Conservation (phyloP, 2,329 filamentous ascomycete genomes). For the Lithohypha guttulata region DNA sequence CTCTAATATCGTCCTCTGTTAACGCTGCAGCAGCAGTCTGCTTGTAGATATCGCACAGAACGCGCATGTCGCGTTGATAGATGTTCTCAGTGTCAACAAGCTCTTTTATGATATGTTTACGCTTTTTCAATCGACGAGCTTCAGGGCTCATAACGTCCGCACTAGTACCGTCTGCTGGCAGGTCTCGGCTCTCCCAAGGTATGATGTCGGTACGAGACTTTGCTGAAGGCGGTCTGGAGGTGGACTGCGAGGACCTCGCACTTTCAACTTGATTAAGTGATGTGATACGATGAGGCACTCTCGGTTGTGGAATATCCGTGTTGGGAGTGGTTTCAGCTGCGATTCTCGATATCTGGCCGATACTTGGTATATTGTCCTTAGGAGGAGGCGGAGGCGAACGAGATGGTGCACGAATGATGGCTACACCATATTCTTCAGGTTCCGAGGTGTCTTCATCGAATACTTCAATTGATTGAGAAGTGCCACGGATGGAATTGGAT, state of each 20-base stretch:
- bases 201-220: constrained; percentile 10
- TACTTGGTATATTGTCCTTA: constrained; percentile 10
- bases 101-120: constrained; percentile 79
- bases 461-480: not conserved
- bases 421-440: constrained; percentile 4
- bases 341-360: constrained; percentile 14
- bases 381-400: constrained; percentile 21
- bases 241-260: constrained; percentile 8
- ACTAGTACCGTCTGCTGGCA: constrained; percentile 7
- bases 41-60: constrained; percentile 95
- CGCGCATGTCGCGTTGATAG: constrained; percentile 91
- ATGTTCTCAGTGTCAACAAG: constrained; percentile 84
- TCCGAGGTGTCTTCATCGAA: constrained; percentile 2
- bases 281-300: constrained; percentile 11
- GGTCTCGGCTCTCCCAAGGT: constrained; percentile 8
- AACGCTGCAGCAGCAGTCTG: constrained; percentile 76
- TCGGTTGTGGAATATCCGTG: not conserved
- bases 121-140: constrained; percentile 63
- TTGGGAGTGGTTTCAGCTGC: not conserved
- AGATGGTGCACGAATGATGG: constrained; percentile 18
- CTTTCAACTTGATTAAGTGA: constrained; percentile 6
- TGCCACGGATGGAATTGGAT: not conserved
- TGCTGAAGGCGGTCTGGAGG: constrained; percentile 12
- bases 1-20: constrained; percentile 71
- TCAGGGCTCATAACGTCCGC: constrained; percentile 34